Evolutionary conservation across 2,329 filamentous ascomycete species (phyloP).

Genomic region (Endoconidiophora polonica): DNA sequence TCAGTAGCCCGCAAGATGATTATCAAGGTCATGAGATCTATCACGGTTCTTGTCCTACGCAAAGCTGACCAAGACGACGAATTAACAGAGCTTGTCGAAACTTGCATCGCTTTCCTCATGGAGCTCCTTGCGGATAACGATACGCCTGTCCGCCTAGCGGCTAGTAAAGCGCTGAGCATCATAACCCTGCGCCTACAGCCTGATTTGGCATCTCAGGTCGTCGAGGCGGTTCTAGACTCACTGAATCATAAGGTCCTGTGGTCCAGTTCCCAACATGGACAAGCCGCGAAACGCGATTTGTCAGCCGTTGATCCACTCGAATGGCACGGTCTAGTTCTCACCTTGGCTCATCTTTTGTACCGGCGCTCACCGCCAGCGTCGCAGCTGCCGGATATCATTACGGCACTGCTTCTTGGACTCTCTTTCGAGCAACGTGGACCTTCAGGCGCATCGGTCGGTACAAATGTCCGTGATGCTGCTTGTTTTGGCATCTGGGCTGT

Average conservation of each 20-base stretch:
- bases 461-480: conserved; percentile 84
- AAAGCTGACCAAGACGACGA: conserved; percentile 26
- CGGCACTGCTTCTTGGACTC: conserved; percentile 61
- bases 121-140: conserved; percentile 70
- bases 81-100: conserved; percentile 49
- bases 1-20: conserved; percentile 67
- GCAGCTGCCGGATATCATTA: conserved; percentile 57
- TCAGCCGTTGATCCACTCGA: conserved; percentile 62
- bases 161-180: conserved; percentile 82
- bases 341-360: conserved; percentile 73
- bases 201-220: conserved; percentile 71
- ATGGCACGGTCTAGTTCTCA: conserved; percentile 88
- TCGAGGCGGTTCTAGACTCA: conserved; percentile 68
- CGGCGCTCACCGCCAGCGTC: conserved; percentile 58
- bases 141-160: conserved; percentile 75
- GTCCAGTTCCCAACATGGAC: conserved; percentile 20
- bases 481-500: conserved; percentile 94
- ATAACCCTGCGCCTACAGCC: conserved; percentile 64
- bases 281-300: conserved; percentile 37
- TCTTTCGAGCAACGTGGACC: conserved; percentile 78
- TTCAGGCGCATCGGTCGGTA: conserved; percentile 70
- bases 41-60: conserved; percentile 49
- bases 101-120: conserved; percentile 65
- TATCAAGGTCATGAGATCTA: conserved; percentile 69
- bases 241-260: conserved; percentile 42